Evolutionary conservation across 1,139 yeast genomes (phyloP).

Genomic region (Zygosaccharomyces sapae): DNA sequence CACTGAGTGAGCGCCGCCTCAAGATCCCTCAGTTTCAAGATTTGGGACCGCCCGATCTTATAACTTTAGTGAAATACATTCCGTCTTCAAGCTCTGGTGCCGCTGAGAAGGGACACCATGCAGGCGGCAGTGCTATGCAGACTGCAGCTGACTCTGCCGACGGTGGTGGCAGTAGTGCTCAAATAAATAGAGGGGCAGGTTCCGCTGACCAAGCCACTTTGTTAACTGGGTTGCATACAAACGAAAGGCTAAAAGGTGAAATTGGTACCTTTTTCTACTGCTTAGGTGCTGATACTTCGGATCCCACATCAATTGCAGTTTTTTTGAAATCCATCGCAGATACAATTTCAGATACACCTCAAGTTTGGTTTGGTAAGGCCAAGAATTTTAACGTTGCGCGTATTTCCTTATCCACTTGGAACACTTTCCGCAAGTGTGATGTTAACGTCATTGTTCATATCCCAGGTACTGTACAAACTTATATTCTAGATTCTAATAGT

Average conservation of each 20-base stretch:
- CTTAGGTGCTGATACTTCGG: slow-evolving; percentile 62
- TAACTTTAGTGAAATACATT: slow-evolving; percentile 53
- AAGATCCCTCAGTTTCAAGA: slow-evolving; percentile 47
- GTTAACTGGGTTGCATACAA: slow-evolving; percentile 28
- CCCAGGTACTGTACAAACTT: slow-evolving; percentile 81
- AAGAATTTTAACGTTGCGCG: slow-evolving; percentile 74
- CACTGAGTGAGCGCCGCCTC: slow-evolving; percentile 47
- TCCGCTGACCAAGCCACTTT: slow-evolving; percentile 17
- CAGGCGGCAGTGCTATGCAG: slow-evolving; percentile 1
- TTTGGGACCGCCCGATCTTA: slow-evolving; percentile 90
- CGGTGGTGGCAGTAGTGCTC: slow-evolving; percentile 5
- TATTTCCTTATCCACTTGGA: slow-evolving; percentile 63
- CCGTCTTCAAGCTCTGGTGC: slow-evolving; percentile 26
- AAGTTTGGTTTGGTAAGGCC: slow-evolving; percentile 69
- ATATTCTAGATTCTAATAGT: slow-evolving; percentile 53
- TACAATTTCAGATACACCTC: slow-evolving; percentile 56
- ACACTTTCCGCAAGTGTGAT: slow-evolving; percentile 74
- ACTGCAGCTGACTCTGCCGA: slow-evolving; percentile 4
- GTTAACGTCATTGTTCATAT: slow-evolving; percentile 69
- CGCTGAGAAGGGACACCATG: slow-evolving; percentile 7
- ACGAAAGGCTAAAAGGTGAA: slow-evolving; percentile 34
- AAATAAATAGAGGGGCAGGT: slow-evolving; percentile 4
- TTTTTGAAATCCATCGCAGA: slow-evolving; percentile 76
- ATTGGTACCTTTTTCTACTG: slow-evolving; percentile 42
- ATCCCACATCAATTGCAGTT: slow-evolving; percentile 65